Base-by-base conservation (phyloP, 176 grass and related monocot genomes). In the Tuctoria greenei region DNA sequence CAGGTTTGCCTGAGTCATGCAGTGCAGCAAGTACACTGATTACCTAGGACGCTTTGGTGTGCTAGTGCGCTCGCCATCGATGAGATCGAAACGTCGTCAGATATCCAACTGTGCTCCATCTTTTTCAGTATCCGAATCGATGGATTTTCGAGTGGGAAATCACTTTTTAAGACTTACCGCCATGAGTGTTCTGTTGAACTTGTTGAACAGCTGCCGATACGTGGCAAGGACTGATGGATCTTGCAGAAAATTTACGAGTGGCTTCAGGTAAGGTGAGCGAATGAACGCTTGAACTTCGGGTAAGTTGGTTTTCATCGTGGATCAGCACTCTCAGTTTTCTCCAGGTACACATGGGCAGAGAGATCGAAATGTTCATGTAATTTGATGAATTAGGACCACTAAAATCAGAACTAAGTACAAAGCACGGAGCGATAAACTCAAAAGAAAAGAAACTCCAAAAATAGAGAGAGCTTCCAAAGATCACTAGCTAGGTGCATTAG, bases 41-140 rank as follows among this genome's bases (percentile, higher is more conserved):
- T 77, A 77, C 74, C 43, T 77, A 39, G 56, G 10, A 72, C 67
- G 42, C 42, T 52, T 51, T 61, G 42, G 64, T 0, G 65, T 8
- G 24, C 12, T 51, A 43, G 76, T 86, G 83, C 83, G 63, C 12
- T 8, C 1, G 71, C 43, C 70, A 75, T 64, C 65, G 65, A 65
- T 80, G 72, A 82, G 56, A 82, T 50, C 13, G 66, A 64, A 76
- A 71, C 71, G 78, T 77, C 81, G 52, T 63, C 73, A 71, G 59
- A 77, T 62, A 71, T 64, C 71, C 35, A 45, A 70, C 64, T 17
- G 16, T 25, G n/a, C 51, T 39, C n/a, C 5, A 75, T 47, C 9
- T 8, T 5, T 58, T 79, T 34, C 61, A 69, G 25, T 42, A 64
- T 28, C 78, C 46, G 47, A 81, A 56, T 81, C 79, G 20, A 64